Conservation (phyloP, 208 protist species). For the Hexamita inflata region DNA sequence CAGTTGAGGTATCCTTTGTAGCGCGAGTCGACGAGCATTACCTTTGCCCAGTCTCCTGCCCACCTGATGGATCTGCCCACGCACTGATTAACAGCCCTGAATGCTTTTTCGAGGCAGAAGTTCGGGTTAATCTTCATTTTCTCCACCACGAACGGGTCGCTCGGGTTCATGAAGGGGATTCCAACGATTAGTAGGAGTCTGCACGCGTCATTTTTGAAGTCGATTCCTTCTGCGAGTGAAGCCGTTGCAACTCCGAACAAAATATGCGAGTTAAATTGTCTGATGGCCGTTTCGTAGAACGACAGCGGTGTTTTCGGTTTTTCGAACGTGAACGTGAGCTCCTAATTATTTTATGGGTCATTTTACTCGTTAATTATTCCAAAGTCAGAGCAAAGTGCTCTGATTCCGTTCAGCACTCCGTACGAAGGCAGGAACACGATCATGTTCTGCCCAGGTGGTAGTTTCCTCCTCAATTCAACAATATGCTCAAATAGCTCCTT, state of each 20-base stretch:
- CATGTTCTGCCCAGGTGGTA: not conserved
- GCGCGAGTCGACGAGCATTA: conserved; percentile 22
- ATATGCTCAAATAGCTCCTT: not conserved
- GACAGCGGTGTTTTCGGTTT: not conserved
- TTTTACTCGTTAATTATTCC: too few relatives aligned
- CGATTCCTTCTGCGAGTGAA: conserved; percentile 33
- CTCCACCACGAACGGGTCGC: not conserved
- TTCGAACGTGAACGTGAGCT: not conserved
- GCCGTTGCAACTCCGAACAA: conserved; percentile 26
- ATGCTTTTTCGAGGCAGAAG: too few relatives aligned
- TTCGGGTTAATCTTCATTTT: conserved; percentile 20
- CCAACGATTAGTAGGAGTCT: conserved; percentile 13
- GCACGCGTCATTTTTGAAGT: conserved; percentile 30
- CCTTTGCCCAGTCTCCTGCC: conserved; percentile 23
- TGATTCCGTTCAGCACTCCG: not conserved
- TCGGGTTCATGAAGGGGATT: conserved; percentile 3
- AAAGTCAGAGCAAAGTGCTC: not conserved
- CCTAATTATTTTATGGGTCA: too few relatives aligned
- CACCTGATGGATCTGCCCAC: conserved; percentile 30
- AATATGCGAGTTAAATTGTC: too few relatives aligned
- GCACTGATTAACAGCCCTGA: conserved; percentile 27
- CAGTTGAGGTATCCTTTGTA: not conserved
- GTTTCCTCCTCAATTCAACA: not conserved
- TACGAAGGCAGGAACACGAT: not conserved
- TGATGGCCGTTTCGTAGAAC: not conserved